A percentile compares a stretch with the other conserved stretches of the same genome.
These are phyloP conservation scores for Leccinum longicurvipes DNA, from an alignment of 768 basidiomycete genomes.

Conservation along the genomic window DNA sequence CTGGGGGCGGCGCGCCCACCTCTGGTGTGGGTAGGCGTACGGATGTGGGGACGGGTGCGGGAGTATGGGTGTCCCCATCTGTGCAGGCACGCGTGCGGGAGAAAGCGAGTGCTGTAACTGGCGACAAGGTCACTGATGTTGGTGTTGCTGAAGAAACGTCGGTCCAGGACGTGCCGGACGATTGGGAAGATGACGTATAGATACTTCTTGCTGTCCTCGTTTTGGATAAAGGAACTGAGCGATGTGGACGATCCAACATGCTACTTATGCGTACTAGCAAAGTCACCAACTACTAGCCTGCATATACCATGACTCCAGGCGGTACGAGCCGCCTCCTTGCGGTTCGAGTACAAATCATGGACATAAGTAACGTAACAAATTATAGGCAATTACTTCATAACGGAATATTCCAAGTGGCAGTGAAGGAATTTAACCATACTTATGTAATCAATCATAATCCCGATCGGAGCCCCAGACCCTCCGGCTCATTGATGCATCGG, in stretches of 20 bases:
- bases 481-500: too few relatives aligned
- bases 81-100: conserved; percentile 18
- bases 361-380: too few relatives aligned
- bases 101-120: not conserved
- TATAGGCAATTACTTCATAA: too few relatives aligned
- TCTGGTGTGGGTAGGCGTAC: not conserved
- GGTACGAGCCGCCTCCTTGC: too few relatives aligned
- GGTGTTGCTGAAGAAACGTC: not conserved
- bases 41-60: not conserved
- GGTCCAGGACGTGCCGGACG: conserved; percentile 40
- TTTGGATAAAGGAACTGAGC: not conserved
- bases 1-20: too few relatives aligned
- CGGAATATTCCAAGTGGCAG: too few relatives aligned
- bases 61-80: conserved; percentile 21
- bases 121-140: not conserved
- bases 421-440: too few relatives aligned
- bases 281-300: not conserved
- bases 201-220: not conserved
- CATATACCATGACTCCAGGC: not conserved
- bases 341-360: too few relatives aligned
- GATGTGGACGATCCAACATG: too few relatives aligned
- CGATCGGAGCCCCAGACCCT: too few relatives aligned
- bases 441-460: too few relatives aligned
- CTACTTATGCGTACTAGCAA: not conserved
- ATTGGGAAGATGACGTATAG: conserved; percentile 55